These are phyloP conservation scores for Pichia rugopelliculosa DNA, from an alignment of 805 yeast species.

Conservation along the genomic window DNA sequence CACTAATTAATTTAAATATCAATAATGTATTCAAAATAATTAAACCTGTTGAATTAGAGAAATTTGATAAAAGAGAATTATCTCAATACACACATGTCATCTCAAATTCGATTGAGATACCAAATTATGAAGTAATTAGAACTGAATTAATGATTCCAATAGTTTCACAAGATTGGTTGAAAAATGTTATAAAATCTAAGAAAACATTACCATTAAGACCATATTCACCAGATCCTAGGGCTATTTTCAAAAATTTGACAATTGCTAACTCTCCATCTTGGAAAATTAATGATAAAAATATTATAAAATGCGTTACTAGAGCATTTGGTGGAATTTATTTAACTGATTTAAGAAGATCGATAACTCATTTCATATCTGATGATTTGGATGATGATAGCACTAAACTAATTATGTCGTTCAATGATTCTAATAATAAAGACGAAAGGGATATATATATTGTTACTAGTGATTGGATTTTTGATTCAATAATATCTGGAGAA, in stretches of 20 bases:
- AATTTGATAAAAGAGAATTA: conserved; percentile 13
- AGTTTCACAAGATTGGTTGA: conserved; percentile 55
- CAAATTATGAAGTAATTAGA: conserved; percentile 38
- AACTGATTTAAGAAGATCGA: conserved; percentile 54
- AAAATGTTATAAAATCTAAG: conserved; percentile 35
- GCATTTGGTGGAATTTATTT: conserved; percentile 73
- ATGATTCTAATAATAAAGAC: conserved; percentile 19
- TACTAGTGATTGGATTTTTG: conserved; percentile 63
- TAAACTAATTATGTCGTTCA: conserved; percentile 20
- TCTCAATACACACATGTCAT: conserved; percentile 40
- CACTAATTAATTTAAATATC: background rate
- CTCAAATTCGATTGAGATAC: conserved; percentile 43
- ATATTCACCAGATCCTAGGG: conserved; percentile 66
- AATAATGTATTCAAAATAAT: conserved; percentile 1
- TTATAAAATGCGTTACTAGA: conserved; percentile 57
- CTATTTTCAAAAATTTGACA: conserved; percentile 53
- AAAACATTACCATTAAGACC: conserved; percentile 44
- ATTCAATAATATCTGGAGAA: background rate
- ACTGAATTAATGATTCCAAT: conserved; percentile 54
- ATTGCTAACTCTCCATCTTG: conserved; percentile 45
- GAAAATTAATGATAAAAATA: conserved; percentile 43
- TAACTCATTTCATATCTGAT: conserved; percentile 70
- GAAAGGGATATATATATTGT: conserved; percentile 48
- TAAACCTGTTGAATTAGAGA: conserved; percentile 12
- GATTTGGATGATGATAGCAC: conserved; percentile 47